Conservation (phyloP, 2,329 filamentous ascomycete genomes). For the Fusarium fracticaudum region DNA sequence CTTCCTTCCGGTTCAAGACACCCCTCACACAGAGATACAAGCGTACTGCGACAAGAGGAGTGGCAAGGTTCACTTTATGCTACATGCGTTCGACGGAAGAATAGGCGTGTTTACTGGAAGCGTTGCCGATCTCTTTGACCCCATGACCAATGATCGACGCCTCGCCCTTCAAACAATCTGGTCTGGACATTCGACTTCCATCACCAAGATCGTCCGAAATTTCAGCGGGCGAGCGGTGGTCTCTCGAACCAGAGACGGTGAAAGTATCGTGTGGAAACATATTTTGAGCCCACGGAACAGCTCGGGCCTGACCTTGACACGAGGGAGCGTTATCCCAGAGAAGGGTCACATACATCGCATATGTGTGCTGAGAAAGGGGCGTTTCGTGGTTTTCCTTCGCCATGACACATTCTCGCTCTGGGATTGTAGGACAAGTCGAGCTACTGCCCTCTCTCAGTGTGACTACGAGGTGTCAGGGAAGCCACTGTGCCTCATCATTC, state of each 20-base stretch:
- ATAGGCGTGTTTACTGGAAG: constrained; percentile 84
- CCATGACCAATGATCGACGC: constrained; percentile 67
- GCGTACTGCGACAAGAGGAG: constrained; percentile 74
- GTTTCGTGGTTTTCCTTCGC: constrained; percentile 83
- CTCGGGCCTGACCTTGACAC: constrained; percentile 61
- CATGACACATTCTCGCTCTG: constrained; percentile 77
- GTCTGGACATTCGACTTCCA: constrained; percentile 83
- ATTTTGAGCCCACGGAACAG: constrained; percentile 52
- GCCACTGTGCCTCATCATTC: constrained; percentile 80
- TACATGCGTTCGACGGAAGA: constrained; percentile 86
- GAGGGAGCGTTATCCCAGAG: constrained; percentile 74
- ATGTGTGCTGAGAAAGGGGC: constrained; percentile 78
- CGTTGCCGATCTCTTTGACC: constrained; percentile 83
- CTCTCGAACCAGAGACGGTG: constrained; percentile 80
- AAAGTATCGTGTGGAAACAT: constrained; percentile 87
- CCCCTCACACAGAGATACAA: constrained; percentile 72
- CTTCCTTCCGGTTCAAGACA: constrained; percentile 38
- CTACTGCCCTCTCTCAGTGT: constrained; percentile 61
- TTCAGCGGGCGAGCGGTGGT: constrained; percentile 82
- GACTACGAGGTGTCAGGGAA: constrained; percentile 72
- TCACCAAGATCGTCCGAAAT: constrained; percentile 89
- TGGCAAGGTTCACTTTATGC: constrained; percentile 75
- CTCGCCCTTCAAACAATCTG: constrained; percentile 73
- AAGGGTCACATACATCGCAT: constrained; percentile 81
- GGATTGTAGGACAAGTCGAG: constrained; percentile 74